Base-by-base conservation (phyloP, 148 eudicot genomes). In the Linanthus parryae region DNA sequence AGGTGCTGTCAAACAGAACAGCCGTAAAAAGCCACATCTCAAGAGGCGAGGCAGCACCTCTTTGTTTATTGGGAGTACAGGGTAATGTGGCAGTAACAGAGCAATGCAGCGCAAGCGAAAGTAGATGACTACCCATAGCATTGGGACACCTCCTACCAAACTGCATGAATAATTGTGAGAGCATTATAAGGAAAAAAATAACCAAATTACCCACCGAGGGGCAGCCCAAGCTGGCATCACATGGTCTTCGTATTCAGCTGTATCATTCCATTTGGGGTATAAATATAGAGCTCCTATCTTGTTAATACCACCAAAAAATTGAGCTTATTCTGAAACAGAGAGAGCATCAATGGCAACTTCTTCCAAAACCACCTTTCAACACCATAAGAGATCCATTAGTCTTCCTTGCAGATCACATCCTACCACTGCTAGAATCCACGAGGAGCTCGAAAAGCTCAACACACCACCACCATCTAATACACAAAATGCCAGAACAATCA, bases 401-500 rank as follows among this genome's bases (percentile, higher is more conserved):
- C 62, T 82, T 54, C 88, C 84, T 9, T 40, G 62, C n/a, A 63
- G 73, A 65, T 75, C 84, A 9, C 80, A 82, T 52, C 81, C 88
- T 1, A 69, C 65, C 19, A 73, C 73, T 2, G 14, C 38, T 3
- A 65, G 48, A 30, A 56, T 70, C 14, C 73, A 72, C 29, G 64
- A 70, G 44, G 77, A 75, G 70, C 76, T 82, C 7, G 68, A 53
- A 53, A 78, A 78, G 56, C 71, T 81, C 35, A 63, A 63, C 34
- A 60, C 66, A 13, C 42, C 71, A 22, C 75, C 74, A 8, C 63
- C 60, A 24, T 69, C 76, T 1, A 28, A n/a, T n/a, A 45, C 66
- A 7, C 54, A 56, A 16, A 56, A 49, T 5, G 60, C 66, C 7
- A 65, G 59, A 36, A 57, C 48, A 48, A 69, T 78, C 28, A 39